Base-by-base conservation (phyloP, 805 yeast species). In the Ogataea methylovora region DNA sequence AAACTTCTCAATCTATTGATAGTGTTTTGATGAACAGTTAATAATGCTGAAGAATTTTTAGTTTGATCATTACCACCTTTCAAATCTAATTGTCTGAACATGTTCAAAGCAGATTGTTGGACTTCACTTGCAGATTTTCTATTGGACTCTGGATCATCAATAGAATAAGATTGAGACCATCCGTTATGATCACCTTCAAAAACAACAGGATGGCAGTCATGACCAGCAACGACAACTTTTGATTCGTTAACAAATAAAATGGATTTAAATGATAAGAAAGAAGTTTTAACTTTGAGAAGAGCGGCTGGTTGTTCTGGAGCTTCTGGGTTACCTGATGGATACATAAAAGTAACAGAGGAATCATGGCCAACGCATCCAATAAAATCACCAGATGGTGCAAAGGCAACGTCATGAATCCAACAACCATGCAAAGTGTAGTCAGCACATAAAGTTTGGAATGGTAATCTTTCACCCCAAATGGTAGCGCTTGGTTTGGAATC, bases 81-180 rank as follows among this genome's bases (percentile, higher is more conserved):
- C 57, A 90, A 72, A 62, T 92, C 99, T 71, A 92, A 66, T 60
- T 90, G 95, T 60, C 85, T 79, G 67, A 92, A 92, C 88, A 90
- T 86, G 63, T 84, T 83, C 58, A 92, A 73, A 6, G 94, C 94
- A 43, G 80, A 74, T 43, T 82, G 84, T 42, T 84, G 81, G 37
- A 69, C 73, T 36, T 74, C 84, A 30, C 67, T 74, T 28, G 67
- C 76, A 33, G 65, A 72, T 28, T 64, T 71, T 14, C 54, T 59
- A 41, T 56, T 50, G n/a, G 37, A 39, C 8, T 46, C 51, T 24
- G 63, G 75, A 46, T 76, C 87, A 54, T 84, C 95, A 38, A 79
- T 66, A 27, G 76, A 71, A 54, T 61, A 67, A 44, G 69, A 63
- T 55, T 56, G 75, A 39, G 54, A 65, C 84, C 65, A 63, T 50